Conservation (phyloP, 371 early-diverging fungal genomes). For the Fennellomyces sp. region DNA sequence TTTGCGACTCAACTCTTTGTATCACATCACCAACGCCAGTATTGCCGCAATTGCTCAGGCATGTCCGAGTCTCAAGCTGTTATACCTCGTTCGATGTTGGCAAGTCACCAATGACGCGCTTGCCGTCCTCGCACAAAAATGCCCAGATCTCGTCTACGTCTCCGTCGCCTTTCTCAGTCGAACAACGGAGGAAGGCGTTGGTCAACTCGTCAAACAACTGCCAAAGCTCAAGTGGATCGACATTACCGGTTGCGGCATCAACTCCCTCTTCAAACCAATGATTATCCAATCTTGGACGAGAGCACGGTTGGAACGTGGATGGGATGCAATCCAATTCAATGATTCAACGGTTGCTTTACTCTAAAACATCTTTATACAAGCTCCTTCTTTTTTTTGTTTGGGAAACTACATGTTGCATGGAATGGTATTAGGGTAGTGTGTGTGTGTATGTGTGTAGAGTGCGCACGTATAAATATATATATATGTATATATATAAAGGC, state of each 20-base stretch:
- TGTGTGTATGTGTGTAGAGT: neutral
- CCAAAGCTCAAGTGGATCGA: slow-evolving; percentile 31
- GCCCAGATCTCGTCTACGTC: slow-evolving; percentile 25
- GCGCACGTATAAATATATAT: neutral
- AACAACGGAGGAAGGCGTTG: slow-evolving; percentile 30
- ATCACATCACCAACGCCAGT: slow-evolving; percentile 27
- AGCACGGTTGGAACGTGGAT: slow-evolving; percentile 16
- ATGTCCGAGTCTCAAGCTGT: slow-evolving; percentile 31
- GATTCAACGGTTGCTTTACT: slow-evolving; percentile 30
- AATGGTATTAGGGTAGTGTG: neutral
- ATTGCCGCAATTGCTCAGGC: slow-evolving; percentile 18
- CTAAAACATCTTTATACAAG: slow-evolving; percentile 3
- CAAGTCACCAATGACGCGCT: slow-evolving; percentile 28
- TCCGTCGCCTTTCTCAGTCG: slow-evolving; percentile 36
- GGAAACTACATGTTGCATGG: neutral
- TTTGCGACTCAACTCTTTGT: slow-evolving; percentile 37
- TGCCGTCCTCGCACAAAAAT: slow-evolving; percentile 10
- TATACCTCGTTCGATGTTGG: slow-evolving; percentile 48
- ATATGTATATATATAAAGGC: slow-evolving; percentile 4
- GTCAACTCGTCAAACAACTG: slow-evolving; percentile 14
- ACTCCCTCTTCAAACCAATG: slow-evolving; percentile 27
- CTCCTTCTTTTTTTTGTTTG: neutral
- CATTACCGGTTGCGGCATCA: slow-evolving; percentile 43
- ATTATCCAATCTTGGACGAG: slow-evolving; percentile 26
- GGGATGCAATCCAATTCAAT: slow-evolving; percentile 23